These are phyloP conservation scores for Tanacetum coccineum DNA, from an alignment of 129 eudicot species.

Conservation along the genomic window DNA sequence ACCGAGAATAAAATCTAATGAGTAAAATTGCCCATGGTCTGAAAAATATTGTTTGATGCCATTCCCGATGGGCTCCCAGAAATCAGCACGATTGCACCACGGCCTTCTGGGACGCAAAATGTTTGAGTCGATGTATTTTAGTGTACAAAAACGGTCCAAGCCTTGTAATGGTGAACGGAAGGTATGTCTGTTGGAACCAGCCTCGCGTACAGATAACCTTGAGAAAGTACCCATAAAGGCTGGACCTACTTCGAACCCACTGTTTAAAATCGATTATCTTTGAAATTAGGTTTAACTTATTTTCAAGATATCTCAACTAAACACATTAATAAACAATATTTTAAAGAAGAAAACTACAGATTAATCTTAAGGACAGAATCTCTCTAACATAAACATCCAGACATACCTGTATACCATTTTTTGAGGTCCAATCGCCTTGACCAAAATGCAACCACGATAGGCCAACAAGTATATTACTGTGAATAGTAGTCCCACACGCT, in stretches of 20 bases:
- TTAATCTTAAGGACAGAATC: too few species aligned
- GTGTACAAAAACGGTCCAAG: not conserved
- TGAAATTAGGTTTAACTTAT: not conserved
- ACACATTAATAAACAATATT: not conserved
- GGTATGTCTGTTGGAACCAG: not conserved
- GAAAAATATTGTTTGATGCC: not conserved
- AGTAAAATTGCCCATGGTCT: too few species aligned
- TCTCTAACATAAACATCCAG: not conserved
- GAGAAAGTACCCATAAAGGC: conserved; percentile 26
- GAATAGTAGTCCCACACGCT: conserved; percentile 7
- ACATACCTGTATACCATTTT: conserved; percentile 25
- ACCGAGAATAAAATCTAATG: too few species aligned
- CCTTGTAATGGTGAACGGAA: too few species aligned
- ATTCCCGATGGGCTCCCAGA: conserved; percentile 34
- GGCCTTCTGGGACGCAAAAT: conserved; percentile 39
- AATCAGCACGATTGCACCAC: conserved; percentile 35
- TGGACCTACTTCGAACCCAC: conserved; percentile 40
- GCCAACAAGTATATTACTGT: conserved; percentile 31
- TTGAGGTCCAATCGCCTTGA: not conserved
- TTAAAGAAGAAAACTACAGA: not conserved
- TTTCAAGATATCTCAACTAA: not conserved
- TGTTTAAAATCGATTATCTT: conserved; percentile 27
- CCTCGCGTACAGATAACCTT: conserved; percentile 36
- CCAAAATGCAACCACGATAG: conserved; percentile 24
- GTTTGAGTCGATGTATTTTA: conserved; percentile 40